Evolutionary conservation across 768 basidiomycete genomes (phyloP), one percentile per base, ranked within the genome.

Genomic region (Leccinellum albellum): DNA sequence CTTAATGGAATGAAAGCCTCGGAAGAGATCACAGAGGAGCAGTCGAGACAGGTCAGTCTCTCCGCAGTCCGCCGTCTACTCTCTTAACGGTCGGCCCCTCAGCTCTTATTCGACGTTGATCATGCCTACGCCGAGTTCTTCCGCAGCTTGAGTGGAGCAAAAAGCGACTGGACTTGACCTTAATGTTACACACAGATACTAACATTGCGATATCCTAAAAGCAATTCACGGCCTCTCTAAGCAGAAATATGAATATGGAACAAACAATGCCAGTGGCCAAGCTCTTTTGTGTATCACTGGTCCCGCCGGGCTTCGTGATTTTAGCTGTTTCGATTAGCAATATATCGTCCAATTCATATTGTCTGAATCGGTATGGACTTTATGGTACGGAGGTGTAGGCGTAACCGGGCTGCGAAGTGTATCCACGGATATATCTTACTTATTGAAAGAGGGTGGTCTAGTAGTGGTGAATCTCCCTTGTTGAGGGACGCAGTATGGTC

Each of bases 81-180:
- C 35, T n/a, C 20, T 31, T 37, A 17, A 23, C 2, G 3, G 58
- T 23, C 6, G 14, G 40, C 15, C 51, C 26, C 37, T 7, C 56
- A 97, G 91, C 79, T 98, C 58, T 77, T 92, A n/a, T 98, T 98
- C 66, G 96, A 98, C 66, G 91, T 97, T 51, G 95, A 98, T 63
- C 86, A 96, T 65, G 94, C 96, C 1, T 98, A 98, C 66, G 88
- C 90, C 17, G 91, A 96, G 72, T 94, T 94, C 76, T 92, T 94
- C 79, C 76, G 87, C 54, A 90, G 88, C 74, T 67, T 92, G 51
- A 84, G 75, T 35, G 64, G 79, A 20, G 60, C 74, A 20, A 79
- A 78, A 55, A 70, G 52, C 10, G 66, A 55, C 31, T 69, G 60
- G 60, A 51, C 45, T 32, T 69, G 63, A 68, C 24, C 2, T 47